Evolutionary conservation across 1,284 basidiomycete genomes (phyloP), one percentile per base, ranked within the genome.

Genomic region (Exsudoporus floridanus): DNA sequence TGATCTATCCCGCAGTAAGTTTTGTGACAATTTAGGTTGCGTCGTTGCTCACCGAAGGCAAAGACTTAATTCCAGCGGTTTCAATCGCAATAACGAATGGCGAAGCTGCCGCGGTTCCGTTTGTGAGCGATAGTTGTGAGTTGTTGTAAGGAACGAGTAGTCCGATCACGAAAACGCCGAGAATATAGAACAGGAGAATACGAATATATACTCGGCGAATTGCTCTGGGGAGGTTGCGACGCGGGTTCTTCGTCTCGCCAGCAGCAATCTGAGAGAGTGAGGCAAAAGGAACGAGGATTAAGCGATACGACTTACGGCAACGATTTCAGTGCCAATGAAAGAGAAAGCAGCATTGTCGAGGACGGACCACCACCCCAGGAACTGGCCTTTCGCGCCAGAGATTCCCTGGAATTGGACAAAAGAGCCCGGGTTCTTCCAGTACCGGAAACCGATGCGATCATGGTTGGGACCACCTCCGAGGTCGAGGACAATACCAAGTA

Each of bases 291-390:
- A 33, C 8, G 19, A 34, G 28, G 19, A 49, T 31, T 18, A 41
- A 37, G 19, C 13, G 5, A 42, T 7, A 13, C 73, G 67, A 60
- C 86, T 74, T 67, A 90, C 81, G 19, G 86, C 88, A 43, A 90
- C 84, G 51, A 90, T 84, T 65, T 91, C 88, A 3, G 87, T 88
- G 50, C 88, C 84, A 49, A 86, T 83, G 71, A 83, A 89, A 19
- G 82, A 84, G 73, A 90, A 90, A 0, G 86, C 84, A n/a, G 87
- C 84, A 41, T 80, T 78, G 13, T 74, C 71, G 63, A 79, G 70
- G 51, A 80, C 79, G 52, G 75, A 64, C 76, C 79, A 74, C 74
- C 74, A 80, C 50, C 80, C 75, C 49, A 84, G 71, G 73, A 86
- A 76, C 36, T 67, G 73, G 13, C 83, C 82, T 42, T 73, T 73